Percentiles rank a stretch among this genome's conserved stretches.
Conservation (phyloP, 441 rosid genomes). For the Viola pubescens region DNA sequence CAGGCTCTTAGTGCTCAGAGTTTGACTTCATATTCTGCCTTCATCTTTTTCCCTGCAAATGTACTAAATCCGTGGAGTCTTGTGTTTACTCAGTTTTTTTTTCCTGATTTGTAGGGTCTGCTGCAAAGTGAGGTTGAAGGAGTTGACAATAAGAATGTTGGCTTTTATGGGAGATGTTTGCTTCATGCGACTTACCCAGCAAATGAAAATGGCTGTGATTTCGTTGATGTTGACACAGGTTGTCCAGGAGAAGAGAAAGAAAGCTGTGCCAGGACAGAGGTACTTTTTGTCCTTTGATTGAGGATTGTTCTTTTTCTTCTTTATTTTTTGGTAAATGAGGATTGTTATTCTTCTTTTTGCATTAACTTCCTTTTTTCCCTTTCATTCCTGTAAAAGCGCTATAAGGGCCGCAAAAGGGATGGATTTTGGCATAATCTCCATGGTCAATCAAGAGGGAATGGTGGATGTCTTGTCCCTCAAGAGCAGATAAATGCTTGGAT, state of each 20-base stretch:
- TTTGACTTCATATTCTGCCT: neutral
- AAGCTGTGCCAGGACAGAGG: constrained; percentile 55
- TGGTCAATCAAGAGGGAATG: constrained; percentile 28
- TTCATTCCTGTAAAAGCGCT: constrained; percentile 29
- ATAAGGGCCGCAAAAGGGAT: constrained; percentile 46
- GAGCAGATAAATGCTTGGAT: constrained; percentile 59
- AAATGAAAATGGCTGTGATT: constrained; percentile 18
- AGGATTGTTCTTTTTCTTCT: neutral
- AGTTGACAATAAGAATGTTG: constrained; percentile 34
- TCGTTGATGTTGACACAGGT: constrained; percentile 13
- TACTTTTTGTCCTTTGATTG: constrained; percentile 16
- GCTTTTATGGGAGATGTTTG: constrained; percentile 43
- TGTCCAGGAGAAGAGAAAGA: constrained; percentile 21
- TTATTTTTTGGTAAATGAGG: neutral
- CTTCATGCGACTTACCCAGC: constrained; percentile 25
- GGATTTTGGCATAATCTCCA: constrained; percentile 31
- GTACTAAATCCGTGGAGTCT: neutral
- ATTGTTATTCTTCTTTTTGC: too few relatives aligned
- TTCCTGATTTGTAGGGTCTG: constrained; percentile 29
- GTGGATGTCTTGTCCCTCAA: constrained; percentile 42
- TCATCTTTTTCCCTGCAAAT: neutral
- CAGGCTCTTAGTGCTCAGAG: neutral
- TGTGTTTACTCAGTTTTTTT: neutral
- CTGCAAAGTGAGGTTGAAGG: constrained; percentile 54
- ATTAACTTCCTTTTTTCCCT: neutral